These are phyloP conservation scores for Pichia exigua DNA, from an alignment of 805 yeast species.

Conservation along the genomic window DNA sequence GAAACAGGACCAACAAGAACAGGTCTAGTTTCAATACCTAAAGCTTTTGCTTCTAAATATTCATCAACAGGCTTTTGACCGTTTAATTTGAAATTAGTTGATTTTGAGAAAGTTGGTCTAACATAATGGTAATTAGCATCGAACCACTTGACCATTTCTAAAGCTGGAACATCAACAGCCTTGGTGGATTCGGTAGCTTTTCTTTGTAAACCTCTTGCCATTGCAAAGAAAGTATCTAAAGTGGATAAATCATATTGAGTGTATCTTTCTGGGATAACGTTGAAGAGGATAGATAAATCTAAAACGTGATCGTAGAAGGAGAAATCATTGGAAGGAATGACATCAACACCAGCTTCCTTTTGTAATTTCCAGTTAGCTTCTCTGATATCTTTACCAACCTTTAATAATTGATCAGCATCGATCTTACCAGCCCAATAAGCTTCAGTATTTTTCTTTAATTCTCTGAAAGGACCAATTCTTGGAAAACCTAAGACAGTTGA, in stretches of 20 bases:
- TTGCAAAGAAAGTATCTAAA: conserved; percentile 91
- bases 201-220: conserved; percentile 99
- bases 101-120: conserved; percentile 96
- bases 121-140: conserved; percentile 99
- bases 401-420: conserved; percentile 74
- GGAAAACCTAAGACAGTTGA: conserved; percentile 99
- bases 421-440: conserved; percentile 98
- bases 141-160: conserved; percentile 99
- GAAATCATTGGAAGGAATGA: conserved; percentile 96
- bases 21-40: conserved; percentile 96
- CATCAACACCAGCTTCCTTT: conserved; percentile 92
- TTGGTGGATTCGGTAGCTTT: conserved; percentile 78
- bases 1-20: conserved; percentile 96
- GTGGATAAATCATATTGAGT: conserved; percentile 82
- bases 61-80: conserved; percentile 96
- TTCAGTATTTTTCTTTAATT: conserved; percentile 97
- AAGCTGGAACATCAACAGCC: conserved; percentile 97
- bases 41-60: conserved; percentile 94
- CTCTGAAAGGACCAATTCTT: conserved; percentile 99
- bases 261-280: conserved; percentile 96
- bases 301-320: conserved; percentile 96
- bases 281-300: conserved; percentile 87
- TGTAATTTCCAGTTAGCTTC: conserved; percentile 97
- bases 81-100: conserved; percentile 91
- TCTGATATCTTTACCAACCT: conserved; percentile 93